phyloP scores from a whole-genome alignment of 179 eudicot genomes.

The Spergularia azorica region DNA sequence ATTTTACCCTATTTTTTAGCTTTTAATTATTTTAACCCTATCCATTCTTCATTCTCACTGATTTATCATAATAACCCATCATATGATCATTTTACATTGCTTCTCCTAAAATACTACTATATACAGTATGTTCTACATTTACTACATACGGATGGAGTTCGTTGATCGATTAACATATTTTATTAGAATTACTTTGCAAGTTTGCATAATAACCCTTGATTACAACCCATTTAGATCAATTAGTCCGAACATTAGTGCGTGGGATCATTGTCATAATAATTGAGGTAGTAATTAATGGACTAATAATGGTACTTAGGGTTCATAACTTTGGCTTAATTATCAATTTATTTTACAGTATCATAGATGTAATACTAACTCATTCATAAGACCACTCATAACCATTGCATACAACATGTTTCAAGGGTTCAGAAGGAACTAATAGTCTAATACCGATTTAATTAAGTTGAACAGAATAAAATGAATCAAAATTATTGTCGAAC shows the following conservation, averaged over 20 bases:
- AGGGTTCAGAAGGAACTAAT: no score
- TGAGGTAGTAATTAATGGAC: conserved; percentile 1
- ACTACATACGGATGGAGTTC: not conserved
- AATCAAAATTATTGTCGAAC: no score
- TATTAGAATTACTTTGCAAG: not conserved
- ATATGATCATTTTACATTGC: not conserved
- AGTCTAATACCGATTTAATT: no score
- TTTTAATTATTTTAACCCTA: conserved; percentile 13
- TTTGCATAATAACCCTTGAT: no score
- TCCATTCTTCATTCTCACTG: not conserved
- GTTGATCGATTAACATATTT: no score
- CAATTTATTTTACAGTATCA: no score
- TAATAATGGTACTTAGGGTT: not conserved
- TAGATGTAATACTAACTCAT: no score
- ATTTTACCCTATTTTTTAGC: conserved; percentile 19
- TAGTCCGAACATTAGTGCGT: conserved; percentile 16
- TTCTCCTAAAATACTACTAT: no score
- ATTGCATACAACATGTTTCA: no score
- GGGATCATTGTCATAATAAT: conserved; percentile 18
- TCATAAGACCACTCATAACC: no score
- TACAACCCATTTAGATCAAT: not conserved
- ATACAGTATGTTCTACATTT: not conserved
- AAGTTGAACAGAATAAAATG: no score
- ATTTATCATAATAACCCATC: no score
- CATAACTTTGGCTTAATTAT: not conserved